Evolutionary conservation across 495 filamentous ascomycete species (phyloP).

Genomic region (Evernia prunastri): DNA sequence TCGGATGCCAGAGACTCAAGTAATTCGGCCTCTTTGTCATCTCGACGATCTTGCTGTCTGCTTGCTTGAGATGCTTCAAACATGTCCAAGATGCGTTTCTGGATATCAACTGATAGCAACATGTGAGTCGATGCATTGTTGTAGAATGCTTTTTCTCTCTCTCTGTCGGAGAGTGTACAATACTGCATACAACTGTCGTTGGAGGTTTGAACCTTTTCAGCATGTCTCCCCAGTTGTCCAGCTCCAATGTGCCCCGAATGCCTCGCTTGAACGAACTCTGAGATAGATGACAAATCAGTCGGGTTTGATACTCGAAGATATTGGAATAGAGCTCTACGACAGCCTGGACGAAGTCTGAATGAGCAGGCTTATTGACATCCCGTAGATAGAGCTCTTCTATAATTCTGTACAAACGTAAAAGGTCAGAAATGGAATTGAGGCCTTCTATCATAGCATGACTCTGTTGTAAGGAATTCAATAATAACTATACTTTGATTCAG

Average conservation of each 20-base stretch:
- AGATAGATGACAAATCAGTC: slow-evolving; percentile 31
- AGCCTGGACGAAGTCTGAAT: slow-evolving; percentile 20
- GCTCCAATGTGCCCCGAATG: slow-evolving; percentile 21
- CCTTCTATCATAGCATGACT: slow-evolving; percentile 8
- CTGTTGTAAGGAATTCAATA: slow-evolving; percentile 7
- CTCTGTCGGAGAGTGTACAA: slow-evolving; percentile 5
- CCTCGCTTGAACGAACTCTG: slow-evolving; percentile 27
- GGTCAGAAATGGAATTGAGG: slow-evolving; percentile 16
- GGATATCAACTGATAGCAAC: slow-evolving; percentile 2
- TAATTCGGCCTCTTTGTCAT: slow-evolving; percentile 24
- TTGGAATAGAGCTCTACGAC: slow-evolving; percentile 27
- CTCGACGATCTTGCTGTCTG: slow-evolving; percentile 15
- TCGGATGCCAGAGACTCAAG: slow-evolving; percentile 28
- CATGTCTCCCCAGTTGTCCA: slow-evolving; percentile 27
- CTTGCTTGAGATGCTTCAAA: slow-evolving; percentile 3
- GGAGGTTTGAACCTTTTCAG: slow-evolving; percentile 22
- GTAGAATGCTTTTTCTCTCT: neutral
- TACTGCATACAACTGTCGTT: neutral
- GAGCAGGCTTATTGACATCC: slow-evolving; percentile 23
- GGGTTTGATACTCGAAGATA: slow-evolving; percentile 35
- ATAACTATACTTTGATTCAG: slow-evolving; percentile 12
- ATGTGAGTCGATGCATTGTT: neutral
- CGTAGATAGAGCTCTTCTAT: slow-evolving; percentile 18
- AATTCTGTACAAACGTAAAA: slow-evolving; percentile 24
- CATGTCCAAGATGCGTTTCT: slow-evolving; percentile 4